Evolutionary conservation across 306 rosid genomes (phyloP).

Genomic region (Cyclanthera cordifolia): DNA sequence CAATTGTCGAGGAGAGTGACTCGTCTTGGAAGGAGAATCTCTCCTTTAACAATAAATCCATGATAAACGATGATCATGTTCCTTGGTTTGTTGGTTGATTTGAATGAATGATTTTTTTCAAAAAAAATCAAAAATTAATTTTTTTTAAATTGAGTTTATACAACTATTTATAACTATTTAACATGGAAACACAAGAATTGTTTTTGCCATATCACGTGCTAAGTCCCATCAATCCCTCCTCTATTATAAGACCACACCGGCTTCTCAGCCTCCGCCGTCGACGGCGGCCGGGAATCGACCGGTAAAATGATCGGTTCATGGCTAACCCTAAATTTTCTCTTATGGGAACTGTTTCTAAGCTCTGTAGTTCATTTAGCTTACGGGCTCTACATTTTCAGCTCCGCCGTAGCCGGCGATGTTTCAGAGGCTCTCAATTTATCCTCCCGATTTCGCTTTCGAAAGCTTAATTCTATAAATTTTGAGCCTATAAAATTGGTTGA

Average conservation of each 20-base stretch:
- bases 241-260: not conserved
- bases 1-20: no score
- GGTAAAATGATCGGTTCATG: constrained; percentile 47
- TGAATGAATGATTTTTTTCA: no score
- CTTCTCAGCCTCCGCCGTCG: not conserved
- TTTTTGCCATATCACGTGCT: not conserved
- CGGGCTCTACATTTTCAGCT: constrained; percentile 71
- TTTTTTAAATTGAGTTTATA: no score
- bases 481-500: constrained; percentile 19
- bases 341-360: constrained; percentile 62
- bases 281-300: not conserved
- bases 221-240: not conserved
- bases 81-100: no score
- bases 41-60: no score
- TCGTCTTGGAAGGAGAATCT: no score
- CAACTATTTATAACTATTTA: not conserved
- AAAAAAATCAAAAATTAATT: no score
- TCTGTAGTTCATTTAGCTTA: constrained; percentile 56
- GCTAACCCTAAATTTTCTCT: constrained; percentile 30
- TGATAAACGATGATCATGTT: no score
- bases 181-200: not conserved
- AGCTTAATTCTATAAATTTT: constrained; percentile 14
- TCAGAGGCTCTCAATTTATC: constrained; percentile 36
- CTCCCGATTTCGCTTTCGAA: constrained; percentile 2
- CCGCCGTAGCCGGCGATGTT: constrained; percentile 87